Evolutionary conservation across 352 stramenopile species (phyloP), one percentile per base, ranked within the genome.

Genomic region (Pythium biforme): DNA sequence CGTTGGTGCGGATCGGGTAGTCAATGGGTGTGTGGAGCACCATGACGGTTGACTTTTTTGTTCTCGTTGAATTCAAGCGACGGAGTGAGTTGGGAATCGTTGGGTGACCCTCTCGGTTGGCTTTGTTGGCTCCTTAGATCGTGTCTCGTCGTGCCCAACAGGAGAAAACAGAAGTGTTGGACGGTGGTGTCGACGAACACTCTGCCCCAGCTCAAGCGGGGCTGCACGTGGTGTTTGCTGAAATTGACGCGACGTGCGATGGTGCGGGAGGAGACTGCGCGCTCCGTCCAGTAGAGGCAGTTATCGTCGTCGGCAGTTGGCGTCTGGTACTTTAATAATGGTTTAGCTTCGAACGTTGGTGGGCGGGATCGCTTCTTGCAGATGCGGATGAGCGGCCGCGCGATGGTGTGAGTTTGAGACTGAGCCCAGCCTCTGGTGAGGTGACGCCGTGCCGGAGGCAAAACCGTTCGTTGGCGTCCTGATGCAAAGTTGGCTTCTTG

Each of bases 1-100:
- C 34, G 33, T 9, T 17, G 22, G 45, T 34, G 6, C 45, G 47
- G 25, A 20, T 22, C 17, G 39, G 40, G 23, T 39, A 45, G 19
- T 59, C 37, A 14, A 43, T 19, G 11, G 37, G 37, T 7, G 37
- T 43, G 37, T 43, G 31, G 29, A 55, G 55, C 41, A 54, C 41
- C 55, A 62, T 62, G n/a, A 1, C 29, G 12, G n/a, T 48, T 48
- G 14, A 34, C 20, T 40, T 40, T 34, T 34, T 57, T 49, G 39
- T 46, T 46, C 29, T 43, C 49, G 39, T 23, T 46, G 11, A n/a
- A n/a, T n/a, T n/a, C n/a, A n/a, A n/a, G n/a, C n/a, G n/a, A n/a
- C n/a, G n/a, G n/a, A n/a, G n/a, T n/a, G n/a, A n/a, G 40, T 47
- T 47, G 40, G 40, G 12, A 31, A 26, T 37, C 34, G 46, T 52